Evolutionary conservation across 306 rosid species (phyloP).

Genomic region (Casuarina glauca): DNA sequence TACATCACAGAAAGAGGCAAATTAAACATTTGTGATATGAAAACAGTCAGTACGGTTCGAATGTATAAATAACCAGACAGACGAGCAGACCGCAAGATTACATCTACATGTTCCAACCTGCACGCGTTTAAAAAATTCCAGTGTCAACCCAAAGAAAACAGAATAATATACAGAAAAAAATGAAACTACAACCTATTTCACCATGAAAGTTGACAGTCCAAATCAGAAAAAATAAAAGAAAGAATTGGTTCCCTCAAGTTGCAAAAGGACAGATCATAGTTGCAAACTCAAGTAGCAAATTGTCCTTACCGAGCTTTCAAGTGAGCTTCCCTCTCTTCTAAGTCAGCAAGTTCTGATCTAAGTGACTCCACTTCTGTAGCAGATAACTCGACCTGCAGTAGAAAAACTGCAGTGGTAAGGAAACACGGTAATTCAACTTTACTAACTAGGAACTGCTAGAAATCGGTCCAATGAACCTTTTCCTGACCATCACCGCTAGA

Average conservation of each 20-base stretch:
- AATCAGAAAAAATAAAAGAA: not conserved
- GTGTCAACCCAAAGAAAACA: not conserved
- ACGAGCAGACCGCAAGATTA: constrained; percentile 76
- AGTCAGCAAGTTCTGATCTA: constrained; percentile 71
- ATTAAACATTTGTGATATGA: constrained; percentile 18
- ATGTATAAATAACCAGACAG: constrained; percentile 77
- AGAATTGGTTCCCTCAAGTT: not conserved
- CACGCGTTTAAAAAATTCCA: constrained; percentile 23
- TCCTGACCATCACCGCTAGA: constrained; percentile 46
- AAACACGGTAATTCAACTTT: constrained; percentile 16
- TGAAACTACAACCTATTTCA: not conserved
- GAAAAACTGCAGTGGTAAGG: constrained; percentile 27
- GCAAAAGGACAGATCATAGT: not conserved
- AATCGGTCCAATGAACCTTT: constrained; percentile 54
- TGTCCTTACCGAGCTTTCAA: constrained; percentile 77
- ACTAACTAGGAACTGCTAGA: constrained; percentile 4
- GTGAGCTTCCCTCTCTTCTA: constrained; percentile 89
- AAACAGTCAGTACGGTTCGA: constrained; percentile 59
- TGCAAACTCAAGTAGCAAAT: constrained; percentile 21
- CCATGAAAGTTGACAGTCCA: not conserved
- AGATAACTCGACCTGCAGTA: constrained; percentile 63
- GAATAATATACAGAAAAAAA: not conserved
- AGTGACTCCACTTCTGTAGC: constrained; percentile 75
- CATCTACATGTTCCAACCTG: constrained; percentile 87
- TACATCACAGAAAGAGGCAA: constrained; percentile 9